These are phyloP conservation scores for Fennellomyces sp. DNA, from an alignment of 371 early-diverging fungal genomes.

Conservation along the genomic window DNA sequence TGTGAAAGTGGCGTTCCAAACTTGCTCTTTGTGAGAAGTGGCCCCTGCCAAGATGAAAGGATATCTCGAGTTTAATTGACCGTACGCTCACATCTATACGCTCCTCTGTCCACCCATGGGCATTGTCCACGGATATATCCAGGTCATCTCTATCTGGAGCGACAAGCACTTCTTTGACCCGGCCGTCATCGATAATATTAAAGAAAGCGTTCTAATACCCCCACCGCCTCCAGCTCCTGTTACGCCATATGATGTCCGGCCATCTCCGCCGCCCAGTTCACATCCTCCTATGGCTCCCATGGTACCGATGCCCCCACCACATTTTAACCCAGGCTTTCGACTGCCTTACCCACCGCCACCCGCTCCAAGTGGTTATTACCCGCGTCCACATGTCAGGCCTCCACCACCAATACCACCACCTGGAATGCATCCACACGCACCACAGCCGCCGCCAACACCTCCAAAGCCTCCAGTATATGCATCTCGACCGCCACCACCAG, in stretches of 20 bases:
- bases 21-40: too few relatives aligned
- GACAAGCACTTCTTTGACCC: constrained; percentile 52
- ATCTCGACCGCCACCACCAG: neutral
- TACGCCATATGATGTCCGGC: constrained; percentile 3
- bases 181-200: constrained; percentile 37
- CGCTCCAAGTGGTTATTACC: neutral
- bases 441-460: neutral
- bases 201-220: constrained; percentile 32
- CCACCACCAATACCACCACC: constrained; percentile 4
- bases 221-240: constrained; percentile 15
- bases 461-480: neutral
- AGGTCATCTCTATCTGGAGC: constrained; percentile 64
- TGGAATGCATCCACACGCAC: neutral
- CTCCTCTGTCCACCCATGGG: neutral
- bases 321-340: neutral
- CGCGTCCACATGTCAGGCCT: neutral
- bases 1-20: too few relatives aligned
- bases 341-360: constrained; percentile 1
- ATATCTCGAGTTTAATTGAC: too few relatives aligned
- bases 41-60: too few relatives aligned
- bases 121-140: too few relatives aligned
- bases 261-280: neutral
- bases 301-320: neutral
- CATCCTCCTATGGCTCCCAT: constrained; percentile 5
- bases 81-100: neutral